Evolutionary conservation across 1,284 basidiomycete genomes (phyloP), one percentile per base, ranked within the genome.

Genomic region (Ceratorhiza oryzae-sativae): DNA sequence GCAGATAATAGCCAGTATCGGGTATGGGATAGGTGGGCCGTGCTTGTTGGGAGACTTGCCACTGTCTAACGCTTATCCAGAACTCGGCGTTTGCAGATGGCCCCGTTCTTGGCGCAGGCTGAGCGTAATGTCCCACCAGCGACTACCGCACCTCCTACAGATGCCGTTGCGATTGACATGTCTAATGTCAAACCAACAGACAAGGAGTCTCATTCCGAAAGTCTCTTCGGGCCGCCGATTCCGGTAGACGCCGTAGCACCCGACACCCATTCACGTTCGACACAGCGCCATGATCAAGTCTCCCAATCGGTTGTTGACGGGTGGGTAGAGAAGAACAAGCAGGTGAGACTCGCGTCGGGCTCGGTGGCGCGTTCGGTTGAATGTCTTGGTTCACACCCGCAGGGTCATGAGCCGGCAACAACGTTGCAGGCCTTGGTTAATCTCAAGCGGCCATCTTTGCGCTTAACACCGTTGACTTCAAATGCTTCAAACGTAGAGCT

Each of bases 381-480:
- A 25, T 49, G 27, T 48, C 5, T 25, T 18, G 41, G 34, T 56
- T 56, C 53, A 39, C 34, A 39, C 48, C 53, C 36, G 13, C 39
- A 65, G 62, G 62, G 62, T 23, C 27, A 53, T 53, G 72, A 94
- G 76, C 88, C 93, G 0, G 95, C 94, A 0, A 96, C 94, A 0
- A 95, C 93, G 1, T 84, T 96, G 0, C 94, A 96, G 81, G 94
- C 94, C 0, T 85, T 95, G 36, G 94, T 96, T 74, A 95, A 95
- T 77, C 87, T 96, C 77, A 95, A 95, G 79, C 87, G 94, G 8
- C 94, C 94, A 0, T 89, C 92, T 1, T 83, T 89, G 70, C 90
- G 86, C 55, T 86, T 88, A 53, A 91, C 86, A 41, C 93, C 88
- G n/a, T 84, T 88, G 56, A 81, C 84, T 10, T 39, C 62, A 32